These are phyloP conservation scores for Ziziphus jujuba DNA, from an alignment of 306 rosid species.

Conservation along the genomic window DNA sequence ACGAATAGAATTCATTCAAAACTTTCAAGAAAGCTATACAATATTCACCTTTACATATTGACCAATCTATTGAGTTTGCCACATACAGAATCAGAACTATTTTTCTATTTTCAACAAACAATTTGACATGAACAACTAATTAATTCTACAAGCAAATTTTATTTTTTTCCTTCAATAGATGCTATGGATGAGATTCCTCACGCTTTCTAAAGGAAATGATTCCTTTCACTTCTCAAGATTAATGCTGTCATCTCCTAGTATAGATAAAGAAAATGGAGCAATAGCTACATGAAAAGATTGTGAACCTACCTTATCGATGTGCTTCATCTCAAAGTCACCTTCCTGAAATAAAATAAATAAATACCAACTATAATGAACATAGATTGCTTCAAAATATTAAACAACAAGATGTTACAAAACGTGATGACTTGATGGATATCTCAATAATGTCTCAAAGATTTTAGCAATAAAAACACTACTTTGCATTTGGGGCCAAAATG, in stretches of 20 bases:
- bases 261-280: conserved; percentile 56
- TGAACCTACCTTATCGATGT: conserved; percentile 44
- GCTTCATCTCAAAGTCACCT: conserved; percentile 68
- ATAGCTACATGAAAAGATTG: conserved; percentile 51
- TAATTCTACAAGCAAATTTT: neutral
- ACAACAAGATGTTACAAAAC: too few relatives aligned
- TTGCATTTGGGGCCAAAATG: neutral
- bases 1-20: neutral
- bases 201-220: neutral
- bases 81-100: neutral
- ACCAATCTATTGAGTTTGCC: conserved; percentile 3
- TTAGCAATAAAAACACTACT: neutral
- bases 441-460: neutral
- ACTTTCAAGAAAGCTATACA: conserved; percentile 13
- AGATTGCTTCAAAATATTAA: neutral
- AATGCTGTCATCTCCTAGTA: conserved; percentile 44
- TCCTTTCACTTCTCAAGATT: conserved; percentile 21
- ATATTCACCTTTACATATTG: conserved; percentile 26
- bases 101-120: neutral
- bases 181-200: conserved; percentile 1
- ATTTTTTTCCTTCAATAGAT: neutral
- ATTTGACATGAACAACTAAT: neutral
- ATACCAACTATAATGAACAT: conserved; percentile 2
- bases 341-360: conserved; percentile 37
- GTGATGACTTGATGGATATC: neutral